Percentiles rank a stretch among this genome's conserved stretches.
phyloP scores from a whole-genome alignment of 495 filamentous ascomycete species.

The Darksidea phi region DNA sequence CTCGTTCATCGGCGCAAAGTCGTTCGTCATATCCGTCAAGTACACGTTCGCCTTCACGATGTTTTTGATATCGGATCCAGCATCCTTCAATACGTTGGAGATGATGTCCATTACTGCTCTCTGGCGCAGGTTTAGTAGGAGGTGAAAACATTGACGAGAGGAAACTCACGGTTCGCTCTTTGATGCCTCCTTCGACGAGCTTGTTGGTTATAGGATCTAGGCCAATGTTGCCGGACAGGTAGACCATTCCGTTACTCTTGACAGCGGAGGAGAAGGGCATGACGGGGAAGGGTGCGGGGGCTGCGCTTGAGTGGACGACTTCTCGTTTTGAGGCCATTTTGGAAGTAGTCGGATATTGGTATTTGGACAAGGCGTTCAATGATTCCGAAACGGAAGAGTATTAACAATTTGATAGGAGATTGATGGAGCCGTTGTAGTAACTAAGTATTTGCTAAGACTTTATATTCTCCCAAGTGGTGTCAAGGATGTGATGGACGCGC shows the following conservation, averaged over 20 bases:
- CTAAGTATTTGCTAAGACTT: too few relatives aligned
- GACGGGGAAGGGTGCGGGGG: conserved; percentile 21
- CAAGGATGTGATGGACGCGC: too few relatives aligned
- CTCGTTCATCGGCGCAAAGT: conserved; percentile 64
- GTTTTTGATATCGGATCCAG: conserved; percentile 60
- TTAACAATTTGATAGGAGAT: too few relatives aligned
- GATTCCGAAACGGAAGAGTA: too few relatives aligned
- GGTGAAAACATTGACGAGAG: background rate
- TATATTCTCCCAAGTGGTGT: too few relatives aligned
- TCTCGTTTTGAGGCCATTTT: conserved; percentile 25
- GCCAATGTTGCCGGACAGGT: conserved; percentile 40
- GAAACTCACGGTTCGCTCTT: conserved; percentile 25
- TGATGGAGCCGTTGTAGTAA: too few relatives aligned
- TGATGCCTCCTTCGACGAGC: conserved; percentile 24
- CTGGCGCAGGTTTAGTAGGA: background rate
- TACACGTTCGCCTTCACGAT: conserved; percentile 73
- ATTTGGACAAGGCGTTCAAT: too few relatives aligned
- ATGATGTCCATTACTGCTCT: conserved; percentile 57
- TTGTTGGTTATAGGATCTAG: conserved; percentile 34
- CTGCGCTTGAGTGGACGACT: conserved; percentile 18
- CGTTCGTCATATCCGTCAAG: conserved; percentile 61
- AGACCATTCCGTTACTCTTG: conserved; percentile 39
- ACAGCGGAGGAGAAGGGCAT: conserved; percentile 33
- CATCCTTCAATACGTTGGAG: conserved; percentile 61
- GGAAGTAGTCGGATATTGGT: too few relatives aligned